Evolutionary conservation across 2,329 filamentous ascomycete genomes (phyloP), one percentile per base, ranked within the genome.

Genomic region (Camillea tinctor): DNA sequence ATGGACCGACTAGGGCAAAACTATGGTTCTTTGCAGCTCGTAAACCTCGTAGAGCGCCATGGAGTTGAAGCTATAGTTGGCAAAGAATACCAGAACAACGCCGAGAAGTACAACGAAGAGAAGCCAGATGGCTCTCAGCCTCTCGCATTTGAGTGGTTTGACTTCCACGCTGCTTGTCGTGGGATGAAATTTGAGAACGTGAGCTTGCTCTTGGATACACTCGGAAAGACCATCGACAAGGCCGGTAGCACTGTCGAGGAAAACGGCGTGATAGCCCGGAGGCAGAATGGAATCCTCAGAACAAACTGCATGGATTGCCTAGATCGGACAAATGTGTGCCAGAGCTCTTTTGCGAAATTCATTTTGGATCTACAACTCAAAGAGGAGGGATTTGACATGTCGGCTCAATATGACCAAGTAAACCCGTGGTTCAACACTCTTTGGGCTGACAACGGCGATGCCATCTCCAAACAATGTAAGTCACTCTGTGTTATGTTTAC

Each of bases 281-380:
- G 72, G 52, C 93, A 97, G 72, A 81, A 79, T 23, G 93, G 93
- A 1, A 85, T 96, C 6, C 74, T 98, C n/a, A 84, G 95, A 58
- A 97, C 93, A 1, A 99, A 99, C 71, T 99, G 95, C 75, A 98
- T 99, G 95, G 95, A 99, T 72, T 99, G 95, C 68, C 80, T 99
- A 9, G 95, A 99, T 73, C 87, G 95, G 21, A 99, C 95, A 1
- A 98, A 98, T 67, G 93, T 99, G 21, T 93, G 93, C 49, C 94
- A 98, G 75, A 96, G 92, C 71, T 95, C 93, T 0, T 93, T 93
- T 72, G 95, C 86, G 4, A 91, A 92, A 70, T 87, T 89, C 70
- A 90, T 92, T 65, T 81, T 99, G 1, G 92, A 97, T 66, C 73
- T 83, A 30, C 92, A 97, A 71, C 81, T 99, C 1, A 88, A 85